Evolutionary conservation across 371 early-diverging fungal species (phyloP).

Genomic region (Globomyces sp.): DNA sequence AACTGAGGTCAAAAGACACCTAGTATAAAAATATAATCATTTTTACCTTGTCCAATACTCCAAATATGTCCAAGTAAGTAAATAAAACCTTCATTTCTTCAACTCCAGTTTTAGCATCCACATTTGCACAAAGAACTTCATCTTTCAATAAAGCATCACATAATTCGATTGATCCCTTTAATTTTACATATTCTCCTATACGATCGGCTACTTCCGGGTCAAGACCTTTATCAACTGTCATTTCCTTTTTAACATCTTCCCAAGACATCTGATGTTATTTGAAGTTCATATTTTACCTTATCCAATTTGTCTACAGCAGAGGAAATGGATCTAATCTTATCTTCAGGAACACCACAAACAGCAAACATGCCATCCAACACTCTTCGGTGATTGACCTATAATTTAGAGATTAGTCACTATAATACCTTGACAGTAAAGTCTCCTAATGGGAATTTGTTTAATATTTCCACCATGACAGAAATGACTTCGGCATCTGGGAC

Average conservation of each 20-base stretch:
- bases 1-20: slow-evolving; percentile 88
- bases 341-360: slow-evolving; percentile 90
- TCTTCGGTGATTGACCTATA: slow-evolving; percentile 90
- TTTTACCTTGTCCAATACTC: slow-evolving; percentile 43
- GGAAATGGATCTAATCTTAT: slow-evolving; percentile 85
- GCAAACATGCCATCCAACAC: slow-evolving; percentile 96
- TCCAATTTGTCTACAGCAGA: slow-evolving; percentile 99
- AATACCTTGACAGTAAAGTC: slow-evolving; percentile 76
- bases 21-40: slow-evolving; percentile 36
- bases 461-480: slow-evolving; percentile 79
- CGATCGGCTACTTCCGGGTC: slow-evolving; percentile 75
- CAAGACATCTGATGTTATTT: slow-evolving; percentile 66
- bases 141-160: slow-evolving; percentile 68
- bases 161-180: slow-evolving; percentile 74
- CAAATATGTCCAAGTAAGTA: slow-evolving; percentile 82
- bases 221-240: slow-evolving; percentile 90
- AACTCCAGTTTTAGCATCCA: slow-evolving; percentile 78
- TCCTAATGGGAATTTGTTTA: slow-evolving; percentile 76
- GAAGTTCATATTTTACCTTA: slow-evolving; percentile 56
- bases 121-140: slow-evolving; percentile 61
- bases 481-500: slow-evolving; percentile 96
- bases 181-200: slow-evolving; percentile 86
- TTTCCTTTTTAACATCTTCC: slow-evolving; percentile 93
- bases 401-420: neutral
- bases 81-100: slow-evolving; percentile 87